Base-by-base conservation (phyloP, 2,329 filamentous ascomycete species). In the Coniochaeta prunicola region DNA sequence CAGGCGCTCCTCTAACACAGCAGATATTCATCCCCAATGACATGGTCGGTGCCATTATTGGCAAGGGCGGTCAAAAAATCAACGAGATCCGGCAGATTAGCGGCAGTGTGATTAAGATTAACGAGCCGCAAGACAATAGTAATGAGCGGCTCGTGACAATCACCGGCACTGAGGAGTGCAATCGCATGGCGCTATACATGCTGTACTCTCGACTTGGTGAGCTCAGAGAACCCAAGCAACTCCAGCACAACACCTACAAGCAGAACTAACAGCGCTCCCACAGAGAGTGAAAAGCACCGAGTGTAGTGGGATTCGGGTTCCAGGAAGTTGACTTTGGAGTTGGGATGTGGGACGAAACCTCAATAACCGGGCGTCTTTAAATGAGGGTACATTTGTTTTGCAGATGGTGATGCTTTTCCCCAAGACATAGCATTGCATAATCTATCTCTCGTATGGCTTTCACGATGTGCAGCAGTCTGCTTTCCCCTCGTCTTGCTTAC, bases 151-250 rank as follows among this genome's bases (percentile, higher is more conserved):
- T 99, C 60, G 94, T 99, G 59, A 99, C 94, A 17, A 96, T 99
- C 66, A 97, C 94, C 1, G 94, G 94, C 64, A 97, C 94, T 6
- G 92, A 96, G 68, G 94, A 99, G 76, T 97, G 92, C 80, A 99
- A 99, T 77, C 91, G 96, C 70, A 97, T 99, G 92, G 94, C 94
- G n/a, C 78, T 99, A 59, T 99, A 97, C 77, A 97, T 99, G 92
- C 85, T 99, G 58, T 99, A 99, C 76, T 96, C 91, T 61, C 86
- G 94, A 81, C 89, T 99, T 73, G 94, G 94, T 96, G 73, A 78
- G 80, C 71, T 69, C 66, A 73, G 66, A 57, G 66, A 67, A 63
- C 59, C 59, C 45, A 53, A 59, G 13, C 17, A 42, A 21, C 26
- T 15, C 24, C 21, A 50, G 21, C 45, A 26, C 21, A 26, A 17